Percentiles rank a stretch among this genome's conserved stretches.
Evolutionary conservation across 371 early-diverging fungal species (phyloP).

Genomic region (Saksenaea vasiformis): DNA sequence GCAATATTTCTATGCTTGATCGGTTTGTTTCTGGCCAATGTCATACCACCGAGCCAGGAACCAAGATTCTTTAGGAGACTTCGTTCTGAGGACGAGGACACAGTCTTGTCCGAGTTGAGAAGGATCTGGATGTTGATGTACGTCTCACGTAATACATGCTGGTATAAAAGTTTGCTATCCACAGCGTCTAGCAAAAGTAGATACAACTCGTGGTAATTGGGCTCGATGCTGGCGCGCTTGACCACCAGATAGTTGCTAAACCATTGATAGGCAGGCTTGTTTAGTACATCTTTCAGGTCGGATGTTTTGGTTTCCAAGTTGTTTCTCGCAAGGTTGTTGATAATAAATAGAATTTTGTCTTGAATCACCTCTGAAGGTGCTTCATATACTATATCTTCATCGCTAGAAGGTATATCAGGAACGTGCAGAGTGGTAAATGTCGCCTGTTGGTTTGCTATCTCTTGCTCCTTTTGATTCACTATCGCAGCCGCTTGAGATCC

Average conservation of each 20-base stretch:
- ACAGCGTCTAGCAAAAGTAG: constrained; percentile 75
- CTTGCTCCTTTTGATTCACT: not conserved
- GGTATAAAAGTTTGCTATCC: constrained; percentile 57
- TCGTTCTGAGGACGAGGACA: constrained; percentile 88
- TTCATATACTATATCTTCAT: constrained; percentile 45
- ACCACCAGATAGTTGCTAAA: constrained; percentile 92
- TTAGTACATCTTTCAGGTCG: constrained; percentile 78
- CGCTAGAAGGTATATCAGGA: constrained; percentile 25
- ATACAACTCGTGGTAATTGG: constrained; percentile 92
- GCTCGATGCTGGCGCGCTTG: constrained; percentile 93
- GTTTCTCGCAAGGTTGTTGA: constrained; percentile 91
- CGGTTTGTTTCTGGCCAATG: constrained; percentile 91
- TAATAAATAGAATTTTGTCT: constrained; percentile 94
- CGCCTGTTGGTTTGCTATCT: constrained; percentile 1
- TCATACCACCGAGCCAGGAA: constrained; percentile 96
- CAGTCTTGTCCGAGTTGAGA: constrained; percentile 91
- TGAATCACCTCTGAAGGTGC: constrained; percentile 75
- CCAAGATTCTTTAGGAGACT: constrained; percentile 93
- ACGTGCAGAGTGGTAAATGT: constrained; percentile 64
- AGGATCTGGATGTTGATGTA: constrained; percentile 82
- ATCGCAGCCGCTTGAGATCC: not conserved
- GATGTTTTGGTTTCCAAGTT: constrained; percentile 83
- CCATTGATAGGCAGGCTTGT: constrained; percentile 76
- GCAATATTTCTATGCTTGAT: constrained; percentile 92
- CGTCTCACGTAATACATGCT: constrained; percentile 88